phyloP scores from a whole-genome alignment of 1,284 basidiomycete species.

The Laetiporus sulphureus region DNA sequence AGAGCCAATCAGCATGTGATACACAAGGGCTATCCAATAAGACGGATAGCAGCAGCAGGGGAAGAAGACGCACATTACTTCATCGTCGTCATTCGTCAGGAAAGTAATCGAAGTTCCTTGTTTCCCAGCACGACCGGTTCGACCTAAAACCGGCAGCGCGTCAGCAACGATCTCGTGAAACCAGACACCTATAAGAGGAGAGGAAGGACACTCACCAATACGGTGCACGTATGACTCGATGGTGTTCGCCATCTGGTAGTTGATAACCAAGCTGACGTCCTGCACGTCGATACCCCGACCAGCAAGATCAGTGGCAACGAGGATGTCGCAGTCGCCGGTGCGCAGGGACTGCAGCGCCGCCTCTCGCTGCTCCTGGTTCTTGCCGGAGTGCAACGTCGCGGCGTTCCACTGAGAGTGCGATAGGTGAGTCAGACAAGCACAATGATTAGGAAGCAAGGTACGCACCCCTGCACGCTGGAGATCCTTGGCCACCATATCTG shows the following conservation, averaged over 20 bases:
- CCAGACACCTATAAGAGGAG: too few relatives aligned
- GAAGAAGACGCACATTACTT: slow-evolving; percentile 78
- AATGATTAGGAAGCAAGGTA: slow-evolving; percentile 14
- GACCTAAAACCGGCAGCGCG: slow-evolving; percentile 41
- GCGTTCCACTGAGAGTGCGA: slow-evolving; percentile 62
- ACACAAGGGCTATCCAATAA: slow-evolving; percentile 1
- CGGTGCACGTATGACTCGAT: slow-evolving; percentile 98
- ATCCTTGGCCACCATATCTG: slow-evolving; percentile 93
- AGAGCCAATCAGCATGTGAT: slow-evolving; percentile 5
- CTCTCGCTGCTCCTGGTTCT: slow-evolving; percentile 96
- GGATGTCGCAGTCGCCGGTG: slow-evolving; percentile 74
- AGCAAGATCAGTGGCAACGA: slow-evolving; percentile 97
- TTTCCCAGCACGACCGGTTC: slow-evolving; percentile 97
- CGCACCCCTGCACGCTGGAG: slow-evolving; percentile 77
- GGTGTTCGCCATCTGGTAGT: slow-evolving; percentile 93
- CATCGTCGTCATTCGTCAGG: slow-evolving; percentile 91
- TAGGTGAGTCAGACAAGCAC: slow-evolving; percentile 10
- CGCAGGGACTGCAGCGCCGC: slow-evolving; percentile 84
- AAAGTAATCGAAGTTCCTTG: slow-evolving; percentile 91
- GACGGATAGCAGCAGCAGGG: slow-evolving; percentile 7
- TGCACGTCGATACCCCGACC: slow-evolving; percentile 98
- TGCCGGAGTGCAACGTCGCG: slow-evolving; percentile 92
- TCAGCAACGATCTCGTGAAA: slow-evolving; percentile 2
- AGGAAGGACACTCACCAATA: slow-evolving; percentile 61
- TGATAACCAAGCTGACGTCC: slow-evolving; percentile 93